Percentiles rank a stretch among this genome's conserved stretches.
Evolutionary conservation across 345 rosid species (phyloP).

Genomic region (Euphorbia tirucalli): DNA sequence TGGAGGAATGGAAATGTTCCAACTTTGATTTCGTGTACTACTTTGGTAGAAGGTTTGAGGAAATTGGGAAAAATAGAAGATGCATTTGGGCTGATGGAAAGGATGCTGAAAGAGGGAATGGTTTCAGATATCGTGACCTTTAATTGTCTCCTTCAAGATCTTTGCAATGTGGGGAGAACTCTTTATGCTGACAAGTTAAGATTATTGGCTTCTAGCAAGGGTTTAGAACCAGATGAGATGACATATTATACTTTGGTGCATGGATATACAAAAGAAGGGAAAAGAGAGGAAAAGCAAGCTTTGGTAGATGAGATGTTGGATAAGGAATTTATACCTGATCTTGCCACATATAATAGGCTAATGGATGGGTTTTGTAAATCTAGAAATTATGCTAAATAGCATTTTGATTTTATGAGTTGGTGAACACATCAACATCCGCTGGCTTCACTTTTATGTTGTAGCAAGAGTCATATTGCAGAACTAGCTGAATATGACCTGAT

Average conservation of each 20-base stretch:
- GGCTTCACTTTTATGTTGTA: neutral
- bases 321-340: conserved; percentile 65
- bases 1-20: conserved; percentile 64
- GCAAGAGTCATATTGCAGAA: neutral
- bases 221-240: conserved; percentile 55
- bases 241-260: conserved; percentile 55
- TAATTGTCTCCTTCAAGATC: conserved; percentile 69
- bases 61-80: conserved; percentile 46
- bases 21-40: conserved; percentile 64
- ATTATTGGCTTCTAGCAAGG: conserved; percentile 57
- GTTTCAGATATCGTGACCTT: conserved; percentile 76
- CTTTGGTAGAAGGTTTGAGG: conserved; percentile 79
- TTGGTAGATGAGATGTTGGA: conserved; percentile 85
- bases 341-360: conserved; percentile 63
- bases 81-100: conserved; percentile 55
- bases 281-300: conserved; percentile 55
- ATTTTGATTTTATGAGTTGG: neutral
- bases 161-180: conserved; percentile 54
- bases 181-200: conserved; percentile 59
- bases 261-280: conserved; percentile 57
- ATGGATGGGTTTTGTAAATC: conserved; percentile 49
- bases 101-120: conserved; percentile 51
- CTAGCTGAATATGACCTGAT: neutral
- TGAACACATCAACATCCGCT: neutral
- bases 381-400: conserved; percentile 13